phyloP scores from a whole-genome alignment of 129 eudicot genomes.

The Flaveria sonorensis region DNA sequence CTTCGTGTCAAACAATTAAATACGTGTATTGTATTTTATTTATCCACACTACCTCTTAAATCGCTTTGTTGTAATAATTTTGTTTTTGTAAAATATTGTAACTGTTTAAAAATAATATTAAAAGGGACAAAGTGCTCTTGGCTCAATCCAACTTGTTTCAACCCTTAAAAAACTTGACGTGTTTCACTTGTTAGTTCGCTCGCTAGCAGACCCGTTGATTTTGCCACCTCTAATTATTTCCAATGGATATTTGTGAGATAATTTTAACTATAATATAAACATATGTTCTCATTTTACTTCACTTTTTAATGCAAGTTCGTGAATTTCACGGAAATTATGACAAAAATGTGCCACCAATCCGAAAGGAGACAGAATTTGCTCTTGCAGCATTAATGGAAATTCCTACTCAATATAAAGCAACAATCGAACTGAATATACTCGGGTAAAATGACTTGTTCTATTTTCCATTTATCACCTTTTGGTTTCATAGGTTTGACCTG shows the following conservation, averaged over 20 bases:
- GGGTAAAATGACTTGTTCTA: conserved; percentile 53
- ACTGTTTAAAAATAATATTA: neutral
- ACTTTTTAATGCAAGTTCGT: conserved; percentile 60
- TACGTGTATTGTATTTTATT: neutral
- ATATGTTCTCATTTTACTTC: conserved; percentile 6
- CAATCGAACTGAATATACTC: conserved; percentile 74
- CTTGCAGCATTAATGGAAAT: conserved; percentile 94
- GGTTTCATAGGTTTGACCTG: conserved; percentile 16
- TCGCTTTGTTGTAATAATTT: neutral
- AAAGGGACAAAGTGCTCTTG: neutral
- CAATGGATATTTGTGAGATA: conserved; percentile 14
- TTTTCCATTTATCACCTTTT: conserved; percentile 3
- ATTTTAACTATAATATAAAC: neutral
- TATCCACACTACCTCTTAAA: neutral
- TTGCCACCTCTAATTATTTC: neutral
- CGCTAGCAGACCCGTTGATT: neutral
- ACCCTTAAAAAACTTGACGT: neutral
- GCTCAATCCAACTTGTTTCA: neutral
- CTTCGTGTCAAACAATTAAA: neutral
- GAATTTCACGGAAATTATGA: conserved; percentile 91
- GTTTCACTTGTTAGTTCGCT: neutral
- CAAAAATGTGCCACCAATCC: conserved; percentile 62
- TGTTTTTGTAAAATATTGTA: neutral
- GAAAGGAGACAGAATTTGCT: conserved; percentile 99
- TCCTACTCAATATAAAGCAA: conserved; percentile 95